Base-by-base conservation (phyloP, 306 rosid genomes). In the Inga leiocalycina region DNA sequence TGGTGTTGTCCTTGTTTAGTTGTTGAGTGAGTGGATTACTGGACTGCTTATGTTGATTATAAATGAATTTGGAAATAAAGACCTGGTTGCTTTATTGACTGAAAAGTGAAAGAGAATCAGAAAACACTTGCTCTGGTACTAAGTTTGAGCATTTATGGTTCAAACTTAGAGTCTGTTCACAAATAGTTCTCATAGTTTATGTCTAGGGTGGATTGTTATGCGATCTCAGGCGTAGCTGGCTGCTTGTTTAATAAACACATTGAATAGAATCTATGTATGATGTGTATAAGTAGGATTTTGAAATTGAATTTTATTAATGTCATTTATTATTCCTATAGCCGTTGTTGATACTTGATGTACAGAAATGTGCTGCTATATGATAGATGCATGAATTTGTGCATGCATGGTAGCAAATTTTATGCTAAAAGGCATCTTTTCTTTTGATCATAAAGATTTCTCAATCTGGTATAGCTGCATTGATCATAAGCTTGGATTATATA, bases 401-500 rank as follows among this genome's bases (percentile, higher is more conserved):
- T 70, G 22, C 35, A 61, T 9, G 62, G 37, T 10, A 20, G 19
- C 3, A 30, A 24, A 52, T 30, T 64, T 51, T 64, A 44, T 54
- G 37, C 41, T 32, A 73, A 66, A 52, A 66, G 17, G 46, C 52
- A 43, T 57, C 46, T 77, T 35, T 5, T 20, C 57, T 51, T 69
- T 69, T 74, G 14, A 51, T 68, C 41, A 32, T 43, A 24, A 2
- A 43, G 62, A n/a, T 12, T 43, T 80, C 35, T 71, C 59, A 5
- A 41, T 76, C 27, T 64, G 32, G 35, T 73, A 54, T 66, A 17
- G 46, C 54, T 3, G 35, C 52, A 27, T 61, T 83, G 56, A 73
- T 76, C 57, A n/a, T 79, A 52, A 77, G 82, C 78, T 44, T 75
- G 57, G n/a, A 80, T 82, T 85, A 22, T 84, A 22, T 61, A 86